Conservation (phyloP, 768 basidiomycete species). For the Lyophyllum shimeji region DNA sequence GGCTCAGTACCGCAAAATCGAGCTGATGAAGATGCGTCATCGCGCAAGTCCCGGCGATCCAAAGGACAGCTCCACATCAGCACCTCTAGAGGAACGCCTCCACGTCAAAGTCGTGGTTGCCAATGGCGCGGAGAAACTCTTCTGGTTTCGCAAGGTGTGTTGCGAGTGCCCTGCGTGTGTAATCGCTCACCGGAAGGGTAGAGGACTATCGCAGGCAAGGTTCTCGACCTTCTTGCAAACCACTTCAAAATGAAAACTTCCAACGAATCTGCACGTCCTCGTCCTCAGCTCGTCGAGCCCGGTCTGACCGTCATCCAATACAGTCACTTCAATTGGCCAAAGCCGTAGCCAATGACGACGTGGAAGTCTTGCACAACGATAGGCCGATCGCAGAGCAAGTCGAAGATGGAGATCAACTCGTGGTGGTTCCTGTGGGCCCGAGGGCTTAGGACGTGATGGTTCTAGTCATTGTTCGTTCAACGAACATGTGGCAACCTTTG, state of each 20-base stretch:
- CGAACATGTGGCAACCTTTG: constrained; percentile 22
- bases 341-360: constrained; percentile 23
- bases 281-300: not conserved
- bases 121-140: constrained; percentile 37
- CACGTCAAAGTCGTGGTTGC: constrained; percentile 47
- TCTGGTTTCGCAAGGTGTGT: constrained; percentile 76
- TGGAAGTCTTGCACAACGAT: constrained; percentile 44
- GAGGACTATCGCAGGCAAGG: constrained; percentile 58
- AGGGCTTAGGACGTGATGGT: not conserved
- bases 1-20: constrained; percentile 54
- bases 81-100: constrained; percentile 56
- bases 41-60: constrained; percentile 63
- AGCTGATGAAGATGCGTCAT: constrained; percentile 76
- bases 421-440: constrained; percentile 3
- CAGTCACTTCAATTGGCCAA: constrained; percentile 45
- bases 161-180: not conserved
- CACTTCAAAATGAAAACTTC: constrained; percentile 34
- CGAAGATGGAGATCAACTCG: constrained; percentile 46
- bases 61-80: constrained; percentile 45
- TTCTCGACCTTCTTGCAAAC: constrained; percentile 51
- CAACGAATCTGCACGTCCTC: constrained; percentile 28
- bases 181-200: constrained; percentile 24
- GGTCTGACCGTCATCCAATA: not conserved
- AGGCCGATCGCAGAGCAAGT: constrained; percentile 46
- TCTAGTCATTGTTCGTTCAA: constrained; percentile 5